Evolutionary conservation across 306 rosid species (phyloP).

Genomic region (Potentilla sterilis): DNA sequence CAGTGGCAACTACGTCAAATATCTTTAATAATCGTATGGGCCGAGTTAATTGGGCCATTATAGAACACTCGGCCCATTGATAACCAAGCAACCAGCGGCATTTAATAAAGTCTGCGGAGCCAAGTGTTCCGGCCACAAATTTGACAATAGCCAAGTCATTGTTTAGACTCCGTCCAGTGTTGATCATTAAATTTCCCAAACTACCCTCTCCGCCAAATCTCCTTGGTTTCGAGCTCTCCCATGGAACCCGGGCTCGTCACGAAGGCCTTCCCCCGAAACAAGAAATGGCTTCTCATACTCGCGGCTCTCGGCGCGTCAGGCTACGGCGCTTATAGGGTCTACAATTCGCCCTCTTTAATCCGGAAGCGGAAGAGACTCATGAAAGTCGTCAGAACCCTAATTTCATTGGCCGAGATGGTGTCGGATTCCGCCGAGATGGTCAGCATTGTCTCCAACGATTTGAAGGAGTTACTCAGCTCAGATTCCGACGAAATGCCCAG

Average conservation of each 20-base stretch:
- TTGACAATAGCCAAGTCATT: no score
- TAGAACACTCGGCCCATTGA: no score
- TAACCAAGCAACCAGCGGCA: no score
- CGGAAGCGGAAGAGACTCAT: conserved; percentile 43
- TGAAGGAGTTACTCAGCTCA: conserved; percentile 60
- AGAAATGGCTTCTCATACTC: conserved; percentile 51
- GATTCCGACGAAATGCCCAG: conserved; percentile 76
- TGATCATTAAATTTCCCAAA: no score
- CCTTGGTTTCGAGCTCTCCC: background rate
- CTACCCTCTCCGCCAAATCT: no score
- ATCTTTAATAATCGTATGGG: no score
- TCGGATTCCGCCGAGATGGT: conserved; percentile 66
- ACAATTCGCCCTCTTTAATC: conserved; percentile 54
- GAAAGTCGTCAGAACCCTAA: conserved; percentile 57
- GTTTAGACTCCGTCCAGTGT: no score
- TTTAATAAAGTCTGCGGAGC: no score
- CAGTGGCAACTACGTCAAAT: no score
- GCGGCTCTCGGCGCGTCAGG: conserved; percentile 64
- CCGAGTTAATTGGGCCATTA: no score
- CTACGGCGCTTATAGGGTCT: conserved; percentile 65
- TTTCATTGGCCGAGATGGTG: conserved; percentile 55
- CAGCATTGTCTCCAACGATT: conserved; percentile 53
- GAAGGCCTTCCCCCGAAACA: conserved; percentile 37
- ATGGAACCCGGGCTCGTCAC: conserved; percentile 63
- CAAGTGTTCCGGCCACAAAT: no score